Conservation (phyloP, 208 protist genomes). For the Leishmania turanica region DNA sequence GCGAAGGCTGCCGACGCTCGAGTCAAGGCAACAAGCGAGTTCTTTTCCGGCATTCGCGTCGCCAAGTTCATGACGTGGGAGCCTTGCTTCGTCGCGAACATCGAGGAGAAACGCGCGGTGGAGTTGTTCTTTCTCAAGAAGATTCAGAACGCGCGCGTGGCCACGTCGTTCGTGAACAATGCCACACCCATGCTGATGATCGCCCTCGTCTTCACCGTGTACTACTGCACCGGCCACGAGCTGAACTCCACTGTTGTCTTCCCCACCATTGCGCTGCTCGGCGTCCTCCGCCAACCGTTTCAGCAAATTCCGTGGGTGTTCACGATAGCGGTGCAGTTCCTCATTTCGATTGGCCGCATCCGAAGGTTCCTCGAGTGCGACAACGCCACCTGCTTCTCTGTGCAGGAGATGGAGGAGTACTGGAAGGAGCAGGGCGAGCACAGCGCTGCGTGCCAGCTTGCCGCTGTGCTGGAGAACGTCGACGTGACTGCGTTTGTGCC, state of each 20-base stretch:
- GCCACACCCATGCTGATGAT: constrained; percentile 67
- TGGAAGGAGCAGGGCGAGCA: constrained; percentile 14
- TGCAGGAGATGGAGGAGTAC: constrained; percentile 37
- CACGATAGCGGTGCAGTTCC: constrained; percentile 58
- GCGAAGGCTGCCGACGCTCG: constrained; percentile 77
- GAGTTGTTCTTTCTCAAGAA: constrained; percentile 47
- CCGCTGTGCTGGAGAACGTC: constrained; percentile 45
- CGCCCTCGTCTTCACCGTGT: constrained; percentile 36
- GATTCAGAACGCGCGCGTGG: constrained; percentile 42
- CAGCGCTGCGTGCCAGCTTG: constrained; percentile 30
- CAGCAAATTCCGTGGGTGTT: constrained; percentile 82
- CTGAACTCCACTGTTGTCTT: constrained; percentile 73
- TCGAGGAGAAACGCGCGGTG: constrained; percentile 45
- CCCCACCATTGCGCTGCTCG: constrained; percentile 33
- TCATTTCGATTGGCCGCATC: constrained; percentile 68
- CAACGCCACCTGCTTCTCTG: constrained; percentile 19
- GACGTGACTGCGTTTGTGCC: constrained; percentile 61
- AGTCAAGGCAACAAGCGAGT: constrained; percentile 92
- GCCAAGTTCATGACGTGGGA: constrained; percentile 96
- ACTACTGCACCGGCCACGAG: constrained; percentile 41
- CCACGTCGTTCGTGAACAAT: constrained; percentile 55
- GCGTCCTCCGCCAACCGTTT: constrained; percentile 48
- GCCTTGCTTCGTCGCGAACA: constrained; percentile 48
- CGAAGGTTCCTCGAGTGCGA: constrained; percentile 67
- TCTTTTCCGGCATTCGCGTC: constrained; percentile 91